Conservation (phyloP, 1,139 yeast genomes). For the Spencermartinsiella ligniputridi region DNA sequence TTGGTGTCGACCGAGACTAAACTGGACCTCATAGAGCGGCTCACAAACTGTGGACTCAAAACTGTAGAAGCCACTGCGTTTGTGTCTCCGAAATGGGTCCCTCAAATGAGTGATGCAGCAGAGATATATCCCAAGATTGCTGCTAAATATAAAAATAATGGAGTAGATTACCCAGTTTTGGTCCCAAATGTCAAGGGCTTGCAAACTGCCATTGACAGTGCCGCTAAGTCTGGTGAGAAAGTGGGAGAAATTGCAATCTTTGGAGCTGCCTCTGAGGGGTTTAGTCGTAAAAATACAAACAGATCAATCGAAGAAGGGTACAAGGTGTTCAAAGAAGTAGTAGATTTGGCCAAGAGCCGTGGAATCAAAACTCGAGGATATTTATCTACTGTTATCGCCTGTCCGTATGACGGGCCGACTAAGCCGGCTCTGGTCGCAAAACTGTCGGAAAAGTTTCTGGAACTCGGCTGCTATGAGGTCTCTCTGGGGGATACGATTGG, state of each 20-base stretch:
- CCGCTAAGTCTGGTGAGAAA: conserved; percentile 16
- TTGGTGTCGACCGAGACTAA: conserved; percentile 31
- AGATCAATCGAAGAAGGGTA: conserved; percentile 30
- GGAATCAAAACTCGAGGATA: conserved; percentile 32
- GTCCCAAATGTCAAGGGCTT: conserved; percentile 34
- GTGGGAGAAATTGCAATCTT: conserved; percentile 34
- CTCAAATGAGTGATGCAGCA: conserved; percentile 33
- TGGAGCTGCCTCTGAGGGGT: conserved; percentile 36
- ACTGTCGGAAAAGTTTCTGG: conserved; percentile 27
- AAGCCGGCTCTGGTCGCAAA: conserved; percentile 31
- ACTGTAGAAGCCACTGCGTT: conserved; percentile 34
- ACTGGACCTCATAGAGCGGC: conserved; percentile 30
- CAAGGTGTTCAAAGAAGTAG: conserved; percentile 27
- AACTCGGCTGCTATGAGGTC: conserved; percentile 36
- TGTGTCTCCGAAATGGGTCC: conserved; percentile 39
- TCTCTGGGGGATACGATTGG: conserved; percentile 38
- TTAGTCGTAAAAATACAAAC: conserved; percentile 33
- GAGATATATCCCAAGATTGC: conserved; percentile 21
- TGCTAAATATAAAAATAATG: conserved; percentile 19
- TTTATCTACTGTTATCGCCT: conserved; percentile 34
- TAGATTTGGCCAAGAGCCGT: conserved; percentile 25
- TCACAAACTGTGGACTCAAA: conserved; percentile 29
- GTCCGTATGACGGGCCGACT: conserved; percentile 36
- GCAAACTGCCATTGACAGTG: conserved; percentile 27
- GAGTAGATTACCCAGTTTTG: conserved; percentile 31